Percentiles rank a stretch among this genome's conserved stretches.
These are phyloP conservation scores for Neurospora sp. DNA, from an alignment of 2,329 filamentous ascomycete species.

Conservation along the genomic window DNA sequence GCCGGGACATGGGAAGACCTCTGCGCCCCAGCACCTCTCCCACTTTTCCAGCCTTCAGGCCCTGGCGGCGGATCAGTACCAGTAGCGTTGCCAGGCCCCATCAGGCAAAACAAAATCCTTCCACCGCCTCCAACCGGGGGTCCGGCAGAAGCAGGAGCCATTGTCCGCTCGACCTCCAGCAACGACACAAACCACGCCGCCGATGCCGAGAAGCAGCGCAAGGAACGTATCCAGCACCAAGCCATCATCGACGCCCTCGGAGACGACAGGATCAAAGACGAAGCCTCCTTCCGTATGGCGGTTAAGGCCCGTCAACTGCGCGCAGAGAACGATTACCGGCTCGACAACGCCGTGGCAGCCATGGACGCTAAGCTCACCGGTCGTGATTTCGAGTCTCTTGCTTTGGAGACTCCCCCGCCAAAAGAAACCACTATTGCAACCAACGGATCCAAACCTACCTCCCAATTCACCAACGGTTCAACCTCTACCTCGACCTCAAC, in stretches of 20 bases:
- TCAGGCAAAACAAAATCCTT: slow-evolving; percentile 26
- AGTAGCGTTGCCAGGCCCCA: background rate
- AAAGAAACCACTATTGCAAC: background rate
- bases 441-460: background rate
- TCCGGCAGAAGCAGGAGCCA: background rate
- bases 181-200: background rate
- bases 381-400: slow-evolving; percentile 17
- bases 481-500: background rate
- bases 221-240: slow-evolving; percentile 51
- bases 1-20: slow-evolving; percentile 58
- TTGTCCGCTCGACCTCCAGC: background rate
- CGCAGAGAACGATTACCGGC: slow-evolving; percentile 41
- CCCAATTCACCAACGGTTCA: background rate
- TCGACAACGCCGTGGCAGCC: slow-evolving; percentile 13
- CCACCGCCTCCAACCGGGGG: slow-evolving; percentile 4
- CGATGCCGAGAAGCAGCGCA: slow-evolving; percentile 43
- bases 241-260: slow-evolving; percentile 58
- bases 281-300: slow-evolving; percentile 54
- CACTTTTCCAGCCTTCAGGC: slow-evolving; percentile 19
- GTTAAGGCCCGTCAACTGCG: slow-evolving; percentile 51
- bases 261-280: slow-evolving; percentile 59
- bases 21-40: slow-evolving; percentile 51
- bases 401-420: background rate
- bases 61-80: slow-evolving; percentile 3
- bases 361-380: slow-evolving; percentile 20